A percentile compares a stretch with the other conserved stretches of the same genome.
Evolutionary conservation across 1,284 basidiomycete species (phyloP).

Genomic region (Pseudozyma sp.): DNA sequence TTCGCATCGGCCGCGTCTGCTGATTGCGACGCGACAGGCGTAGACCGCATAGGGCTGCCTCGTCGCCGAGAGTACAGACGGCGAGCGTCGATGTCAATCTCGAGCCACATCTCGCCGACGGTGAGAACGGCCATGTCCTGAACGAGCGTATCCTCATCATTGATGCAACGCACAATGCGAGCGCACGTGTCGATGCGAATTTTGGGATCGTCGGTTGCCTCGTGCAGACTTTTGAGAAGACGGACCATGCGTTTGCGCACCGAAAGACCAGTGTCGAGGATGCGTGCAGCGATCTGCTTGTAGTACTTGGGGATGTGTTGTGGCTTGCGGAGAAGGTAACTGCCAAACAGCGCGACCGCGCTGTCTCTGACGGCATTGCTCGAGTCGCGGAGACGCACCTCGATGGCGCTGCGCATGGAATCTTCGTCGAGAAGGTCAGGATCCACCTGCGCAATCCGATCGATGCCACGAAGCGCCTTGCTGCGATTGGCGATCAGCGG

Average conservation of each 20-base stretch:
- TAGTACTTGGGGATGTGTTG: conserved; percentile 87
- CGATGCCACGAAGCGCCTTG: conserved; percentile 60
- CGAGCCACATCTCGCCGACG: conserved; percentile 89
- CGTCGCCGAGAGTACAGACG: conserved; percentile 25
- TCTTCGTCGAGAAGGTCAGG: conserved; percentile 47
- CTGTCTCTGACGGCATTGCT: conserved; percentile 94
- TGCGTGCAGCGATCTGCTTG: conserved; percentile 83
- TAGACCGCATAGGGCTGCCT: conserved; percentile 16
- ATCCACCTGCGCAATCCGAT: conserved; percentile 53
- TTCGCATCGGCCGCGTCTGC: conserved; percentile 4
- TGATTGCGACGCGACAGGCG: conserved; percentile 5
- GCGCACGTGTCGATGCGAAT: conserved; percentile 83
- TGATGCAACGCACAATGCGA: conserved; percentile 82
- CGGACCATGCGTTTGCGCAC: conserved; percentile 96
- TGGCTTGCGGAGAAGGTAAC: conserved; percentile 88
- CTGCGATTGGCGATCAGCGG: conserved; percentile 57
- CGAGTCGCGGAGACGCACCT: conserved; percentile 86
- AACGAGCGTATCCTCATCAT: conserved; percentile 91
- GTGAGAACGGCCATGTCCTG: conserved; percentile 87
- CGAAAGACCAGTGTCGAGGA: conserved; percentile 89
- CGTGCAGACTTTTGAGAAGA: conserved; percentile 84
- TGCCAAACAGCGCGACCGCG: conserved; percentile 92
- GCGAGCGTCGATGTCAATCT: conserved; percentile 38
- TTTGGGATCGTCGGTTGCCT: conserved; percentile 73
- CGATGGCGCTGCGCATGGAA: conserved; percentile 74